Conservation (phyloP, 139 green algal genomes). For the Limnomonas spitsbergensis region DNA sequence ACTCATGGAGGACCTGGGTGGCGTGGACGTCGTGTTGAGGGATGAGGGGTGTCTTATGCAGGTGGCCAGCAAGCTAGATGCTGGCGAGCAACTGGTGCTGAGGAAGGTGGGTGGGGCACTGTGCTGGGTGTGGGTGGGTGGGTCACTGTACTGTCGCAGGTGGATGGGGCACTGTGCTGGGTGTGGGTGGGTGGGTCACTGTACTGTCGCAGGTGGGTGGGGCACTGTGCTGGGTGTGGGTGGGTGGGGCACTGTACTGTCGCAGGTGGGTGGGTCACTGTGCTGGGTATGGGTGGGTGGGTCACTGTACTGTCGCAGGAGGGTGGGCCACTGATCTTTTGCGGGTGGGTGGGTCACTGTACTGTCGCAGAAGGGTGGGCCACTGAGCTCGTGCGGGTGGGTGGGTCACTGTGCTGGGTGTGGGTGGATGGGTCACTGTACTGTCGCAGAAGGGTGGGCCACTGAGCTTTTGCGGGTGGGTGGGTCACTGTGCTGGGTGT, state of each 20-base stretch:
- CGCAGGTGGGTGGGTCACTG: not conserved
- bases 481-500: slow-evolving; percentile 15
- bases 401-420: not conserved
- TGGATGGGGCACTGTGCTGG: not conserved
- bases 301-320: too few relatives aligned
- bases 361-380: too few relatives aligned
- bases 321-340: too few relatives aligned
- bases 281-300: not conserved
- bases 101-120: slow-evolving; percentile 7
- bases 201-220: slow-evolving; percentile 17
- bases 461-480: not conserved
- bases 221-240: not conserved
- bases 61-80: slow-evolving; percentile 15
- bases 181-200: too few relatives aligned
- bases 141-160: slow-evolving; percentile 23
- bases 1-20: slow-evolving; percentile 24
- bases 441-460: slow-evolving; percentile 11
- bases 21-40: slow-evolving; percentile 21
- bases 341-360: too few relatives aligned
- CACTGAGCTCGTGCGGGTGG: slow-evolving; percentile 21
- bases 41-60: not conserved
- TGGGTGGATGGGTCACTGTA: too few relatives aligned
- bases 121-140: not conserved
- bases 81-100: slow-evolving; percentile 21
- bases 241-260: too few relatives aligned